Percentiles rank a stretch among this genome's conserved stretches.
Evolutionary conservation across 2,329 filamentous ascomycete species (phyloP).

Genomic region (Colletotrichum sp.): DNA sequence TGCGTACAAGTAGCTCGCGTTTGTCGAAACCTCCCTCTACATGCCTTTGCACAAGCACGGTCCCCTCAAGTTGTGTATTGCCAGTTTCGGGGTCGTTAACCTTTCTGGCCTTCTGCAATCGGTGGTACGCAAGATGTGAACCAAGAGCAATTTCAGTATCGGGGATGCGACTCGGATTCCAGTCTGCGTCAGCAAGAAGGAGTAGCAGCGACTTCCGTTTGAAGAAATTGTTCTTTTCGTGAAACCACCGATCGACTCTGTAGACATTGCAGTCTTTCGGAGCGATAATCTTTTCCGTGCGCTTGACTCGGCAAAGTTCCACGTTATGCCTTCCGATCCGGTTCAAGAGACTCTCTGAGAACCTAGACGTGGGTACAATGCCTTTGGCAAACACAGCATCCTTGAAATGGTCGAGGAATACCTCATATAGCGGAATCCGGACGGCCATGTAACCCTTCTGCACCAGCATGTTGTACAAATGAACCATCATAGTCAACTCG

Average conservation of each 20-base stretch:
- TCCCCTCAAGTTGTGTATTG: background rate
- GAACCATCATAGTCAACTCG: constrained; percentile 44
- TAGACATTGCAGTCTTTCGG: background rate
- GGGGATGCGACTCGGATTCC: constrained; percentile 39
- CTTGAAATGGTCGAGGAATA: background rate
- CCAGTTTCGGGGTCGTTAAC: background rate
- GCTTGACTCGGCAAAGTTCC: background rate
- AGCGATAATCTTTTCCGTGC: background rate
- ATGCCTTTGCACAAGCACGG: background rate
- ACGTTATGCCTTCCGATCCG: background rate
- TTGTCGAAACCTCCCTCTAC: background rate
- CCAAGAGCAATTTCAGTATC: constrained; percentile 30
- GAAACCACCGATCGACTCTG: background rate
- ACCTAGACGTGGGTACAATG: background rate
- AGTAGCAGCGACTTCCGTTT: constrained; percentile 34
- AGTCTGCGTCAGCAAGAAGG: constrained; percentile 33
- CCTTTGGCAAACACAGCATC: background rate
- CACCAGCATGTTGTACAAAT: constrained; percentile 53
- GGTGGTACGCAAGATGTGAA: background rate
- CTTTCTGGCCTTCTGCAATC: background rate
- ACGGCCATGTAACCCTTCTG: constrained; percentile 40
- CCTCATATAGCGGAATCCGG: background rate
- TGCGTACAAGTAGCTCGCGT: background rate
- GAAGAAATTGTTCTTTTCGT: constrained; percentile 30
- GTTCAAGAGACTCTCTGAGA: background rate